Evolutionary conservation across 164 flowering plant species (phyloP), one percentile per base, ranked within the genome.

Genomic region (Umbellularia californica): DNA sequence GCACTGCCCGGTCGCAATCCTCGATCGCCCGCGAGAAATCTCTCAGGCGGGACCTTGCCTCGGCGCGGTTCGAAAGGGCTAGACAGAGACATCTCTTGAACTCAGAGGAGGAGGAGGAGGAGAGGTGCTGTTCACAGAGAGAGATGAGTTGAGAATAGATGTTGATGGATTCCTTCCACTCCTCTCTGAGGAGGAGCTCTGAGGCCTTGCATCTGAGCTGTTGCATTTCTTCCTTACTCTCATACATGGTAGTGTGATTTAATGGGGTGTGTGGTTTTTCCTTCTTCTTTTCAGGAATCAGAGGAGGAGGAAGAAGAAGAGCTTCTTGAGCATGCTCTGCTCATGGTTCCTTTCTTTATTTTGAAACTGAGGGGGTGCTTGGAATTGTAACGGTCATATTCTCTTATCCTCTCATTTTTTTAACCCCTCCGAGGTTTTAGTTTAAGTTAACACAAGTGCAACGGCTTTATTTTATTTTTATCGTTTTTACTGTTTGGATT

Each of bases 151-250:
- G 87, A 50, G 93, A 77, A 79, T 90, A 95, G 51, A 80, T 70
- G 71, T 87, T 71, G 23, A 89, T 81, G 41, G 95, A 86, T 28
- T 86, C 84, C 13, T 70, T 72, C 90, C 90, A 95, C 75, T 95
- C 94, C 84, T 93, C 97, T 81, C 91, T 77, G 33, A 95, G 82
- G 55, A 93, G 88, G 64, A 90, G 88, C 83, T 95, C 97, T 2
- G 90, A 87, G 66, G 98, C 96, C 85, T 86, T 95, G 74, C 88
- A 87, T 82, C 99, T 84, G 63, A 95, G 95, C 71, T 83, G 83
- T 58, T 95, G 97, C 84, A 95, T 70, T 75, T 82, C 88, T 60
- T 85, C 83, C 68, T 75, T 83, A 76, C 73, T 81, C 33, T 72
- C 70, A 47, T 41, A 47, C 14, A 68, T 70, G 7, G 62, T 68